Percentiles rank a stretch among this genome's conserved stretches.
phyloP scores from a whole-genome alignment of 768 basidiomycete genomes.

The Exsudoporus frostii region DNA sequence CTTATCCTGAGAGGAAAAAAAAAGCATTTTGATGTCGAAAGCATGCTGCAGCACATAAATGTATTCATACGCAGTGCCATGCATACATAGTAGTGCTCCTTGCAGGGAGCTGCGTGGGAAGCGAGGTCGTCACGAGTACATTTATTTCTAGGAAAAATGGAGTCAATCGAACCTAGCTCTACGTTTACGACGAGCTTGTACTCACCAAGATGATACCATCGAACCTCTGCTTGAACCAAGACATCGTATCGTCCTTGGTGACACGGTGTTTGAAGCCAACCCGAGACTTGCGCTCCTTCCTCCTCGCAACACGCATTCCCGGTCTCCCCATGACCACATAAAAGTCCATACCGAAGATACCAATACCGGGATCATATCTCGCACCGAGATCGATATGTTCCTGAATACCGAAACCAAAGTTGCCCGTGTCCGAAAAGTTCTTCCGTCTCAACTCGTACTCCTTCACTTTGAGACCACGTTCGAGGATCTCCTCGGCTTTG shows the following conservation, averaged over 20 bases:
- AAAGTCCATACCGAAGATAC: constrained; percentile 99
- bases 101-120: neutral
- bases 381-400: constrained; percentile 99
- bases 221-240: constrained; percentile 99
- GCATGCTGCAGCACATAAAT: constrained; percentile 24
- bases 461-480: constrained; percentile 99
- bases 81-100: constrained; percentile 18
- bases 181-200: constrained; percentile 5
- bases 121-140: constrained; percentile 4
- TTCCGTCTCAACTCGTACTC: constrained; percentile 97
- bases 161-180: neutral
- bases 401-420: constrained; percentile 99
- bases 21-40: constrained; percentile 21
- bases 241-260: constrained; percentile 93
- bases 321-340: constrained; percentile 97
- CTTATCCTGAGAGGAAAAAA: neutral
- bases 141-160: constrained; percentile 23
- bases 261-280: constrained; percentile 89
- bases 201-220: constrained; percentile 94
- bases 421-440: constrained; percentile 98
- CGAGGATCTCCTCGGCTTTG: constrained; percentile 99
- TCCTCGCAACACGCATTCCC: constrained; percentile 84
- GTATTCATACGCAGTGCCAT: constrained; percentile 24
- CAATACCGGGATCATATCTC: constrained; percentile 96
- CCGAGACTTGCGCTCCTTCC: constrained; percentile 85